Evolutionary conservation across 371 early-diverging fungal species (phyloP).

Genomic region (Actinomortierella wolfii): DNA sequence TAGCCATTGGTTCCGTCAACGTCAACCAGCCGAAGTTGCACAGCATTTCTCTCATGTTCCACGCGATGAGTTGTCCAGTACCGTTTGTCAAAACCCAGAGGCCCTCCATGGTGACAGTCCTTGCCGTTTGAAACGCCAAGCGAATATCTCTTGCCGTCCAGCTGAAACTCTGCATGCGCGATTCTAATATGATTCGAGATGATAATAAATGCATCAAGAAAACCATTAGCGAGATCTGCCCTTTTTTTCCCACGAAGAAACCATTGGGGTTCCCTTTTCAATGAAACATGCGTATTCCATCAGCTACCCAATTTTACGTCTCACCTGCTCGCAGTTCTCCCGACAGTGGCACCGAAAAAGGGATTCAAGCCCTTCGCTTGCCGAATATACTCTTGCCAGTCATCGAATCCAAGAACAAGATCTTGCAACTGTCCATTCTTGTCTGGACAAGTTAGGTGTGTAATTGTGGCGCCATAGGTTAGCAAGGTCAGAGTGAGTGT

Average conservation of each 20-base stretch:
- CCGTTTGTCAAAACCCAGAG: slow-evolving; percentile 31
- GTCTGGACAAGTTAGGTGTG: slow-evolving; percentile 25
- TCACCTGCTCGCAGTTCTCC: slow-evolving; percentile 44
- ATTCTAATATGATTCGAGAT: too few species aligned
- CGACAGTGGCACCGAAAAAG: slow-evolving; percentile 31
- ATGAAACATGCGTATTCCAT: too few species aligned
- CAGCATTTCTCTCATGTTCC: slow-evolving; percentile 7
- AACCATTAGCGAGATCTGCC: too few species aligned
- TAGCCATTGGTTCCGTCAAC: slow-evolving; percentile 31
- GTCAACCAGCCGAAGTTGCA: slow-evolving; percentile 17
- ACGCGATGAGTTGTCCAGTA: slow-evolving; percentile 25
- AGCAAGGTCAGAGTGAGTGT: slow-evolving; percentile 21
- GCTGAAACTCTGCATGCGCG: too few species aligned
- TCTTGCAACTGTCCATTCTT: slow-evolving; percentile 22
- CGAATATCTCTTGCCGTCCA: slow-evolving; percentile 4
- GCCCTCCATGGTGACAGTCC: slow-evolving; percentile 40
- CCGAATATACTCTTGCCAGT: slow-evolving; percentile 35
- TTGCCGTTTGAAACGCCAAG: slow-evolving; percentile 27
- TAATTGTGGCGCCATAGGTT: slow-evolving; percentile 39
- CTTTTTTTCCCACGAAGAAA: too few species aligned
- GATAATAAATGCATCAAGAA: too few species aligned
- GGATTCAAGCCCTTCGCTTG: slow-evolving; percentile 36
- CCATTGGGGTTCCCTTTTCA: too few species aligned
- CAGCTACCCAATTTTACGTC: too few species aligned
- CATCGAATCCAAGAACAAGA: slow-evolving; percentile 34